A percentile compares a stretch with the other conserved stretches of the same genome.
phyloP scores from a whole-genome alignment of 371 early-diverging fungal genomes.

The Coemansia sp. region DNA sequence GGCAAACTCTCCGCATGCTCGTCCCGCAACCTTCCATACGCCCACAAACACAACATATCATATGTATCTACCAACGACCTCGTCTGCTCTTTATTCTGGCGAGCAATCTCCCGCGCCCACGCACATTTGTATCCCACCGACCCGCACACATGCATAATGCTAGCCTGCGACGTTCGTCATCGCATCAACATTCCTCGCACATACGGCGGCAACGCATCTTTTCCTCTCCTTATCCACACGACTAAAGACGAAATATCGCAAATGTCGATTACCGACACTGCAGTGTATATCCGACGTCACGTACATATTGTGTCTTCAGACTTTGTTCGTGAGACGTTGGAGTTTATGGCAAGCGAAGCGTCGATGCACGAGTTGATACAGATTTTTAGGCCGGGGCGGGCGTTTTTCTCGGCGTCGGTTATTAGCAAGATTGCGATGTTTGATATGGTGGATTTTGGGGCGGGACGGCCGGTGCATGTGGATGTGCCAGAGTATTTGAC shows the following conservation, averaged over 20 bases:
- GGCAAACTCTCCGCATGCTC: neutral
- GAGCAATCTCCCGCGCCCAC: slow-evolving; percentile 40
- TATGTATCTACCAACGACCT: slow-evolving; percentile 40
- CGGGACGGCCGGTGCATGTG: slow-evolving; percentile 24
- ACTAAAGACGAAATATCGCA: slow-evolving; percentile 3
- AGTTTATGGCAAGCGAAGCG: slow-evolving; percentile 9
- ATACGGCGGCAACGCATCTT: slow-evolving; percentile 39
- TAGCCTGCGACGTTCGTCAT: slow-evolving; percentile 35
- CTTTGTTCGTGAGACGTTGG: slow-evolving; percentile 5
- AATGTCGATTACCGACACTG: slow-evolving; percentile 34
- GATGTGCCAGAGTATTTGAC: slow-evolving; percentile 33
- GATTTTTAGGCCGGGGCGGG: slow-evolving; percentile 20
- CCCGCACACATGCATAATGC: slow-evolving; percentile 31
- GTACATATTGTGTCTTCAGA: slow-evolving; percentile 5
- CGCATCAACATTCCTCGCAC: slow-evolving; percentile 22
- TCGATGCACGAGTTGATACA: slow-evolving; percentile 9
- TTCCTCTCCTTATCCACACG: slow-evolving; percentile 28
- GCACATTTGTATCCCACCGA: slow-evolving; percentile 12
- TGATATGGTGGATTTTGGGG: slow-evolving; percentile 24
- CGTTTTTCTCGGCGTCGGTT: slow-evolving; percentile 42
- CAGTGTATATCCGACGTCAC: slow-evolving; percentile 24
- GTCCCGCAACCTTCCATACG: neutral
- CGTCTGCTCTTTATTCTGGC: slow-evolving; percentile 32
- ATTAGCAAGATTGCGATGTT: slow-evolving; percentile 27
- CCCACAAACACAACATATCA: neutral